Percentiles rank a stretch among this genome's conserved stretches.
Conservation (phyloP, 768 basidiomycete species). For the Psilocybe azurescens region DNA sequence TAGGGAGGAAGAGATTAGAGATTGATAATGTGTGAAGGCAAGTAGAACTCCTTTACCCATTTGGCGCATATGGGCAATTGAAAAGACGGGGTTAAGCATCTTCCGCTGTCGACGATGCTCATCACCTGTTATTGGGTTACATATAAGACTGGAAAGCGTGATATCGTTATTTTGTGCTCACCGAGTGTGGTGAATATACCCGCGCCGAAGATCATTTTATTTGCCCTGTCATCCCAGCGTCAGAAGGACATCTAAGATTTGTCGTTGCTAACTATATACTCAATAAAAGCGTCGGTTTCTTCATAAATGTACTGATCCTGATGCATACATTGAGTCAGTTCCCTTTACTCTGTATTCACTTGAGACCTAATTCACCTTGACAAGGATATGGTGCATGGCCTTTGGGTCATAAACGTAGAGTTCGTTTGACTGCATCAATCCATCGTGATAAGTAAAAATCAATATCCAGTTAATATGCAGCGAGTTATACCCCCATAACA, state of each 20-base stretch:
- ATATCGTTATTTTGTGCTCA: constrained; percentile 6
- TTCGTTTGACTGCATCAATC: constrained; percentile 27
- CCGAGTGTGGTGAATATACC: constrained; percentile 32
- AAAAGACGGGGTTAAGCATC: constrained; percentile 51
- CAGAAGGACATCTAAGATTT: background rate
- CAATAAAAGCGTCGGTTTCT: constrained; percentile 30
- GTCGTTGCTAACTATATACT: constrained; percentile 19
- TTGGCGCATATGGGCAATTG: constrained; percentile 43
- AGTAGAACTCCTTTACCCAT: constrained; percentile 25
- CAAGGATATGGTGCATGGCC: constrained; percentile 49
- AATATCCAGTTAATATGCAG: background rate
- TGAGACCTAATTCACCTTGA: constrained; percentile 33
- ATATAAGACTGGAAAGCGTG: background rate
- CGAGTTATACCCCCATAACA: constrained; percentile 34
- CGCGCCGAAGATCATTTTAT: constrained; percentile 25
- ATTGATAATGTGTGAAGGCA: background rate
- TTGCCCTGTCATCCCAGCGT: constrained; percentile 5
- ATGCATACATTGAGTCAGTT: background rate
- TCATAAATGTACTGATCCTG: constrained; percentile 38
- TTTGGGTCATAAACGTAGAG: constrained; percentile 49
- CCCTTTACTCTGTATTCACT: background rate
- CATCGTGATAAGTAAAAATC: background rate
- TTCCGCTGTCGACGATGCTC: constrained; percentile 48
- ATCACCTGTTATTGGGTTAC: constrained; percentile 33
- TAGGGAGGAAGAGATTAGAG: constrained; percentile 10